Evolutionary conservation across 1,139 yeast genomes (phyloP).

Genomic region (Yamadazyma friedrichii): DNA sequence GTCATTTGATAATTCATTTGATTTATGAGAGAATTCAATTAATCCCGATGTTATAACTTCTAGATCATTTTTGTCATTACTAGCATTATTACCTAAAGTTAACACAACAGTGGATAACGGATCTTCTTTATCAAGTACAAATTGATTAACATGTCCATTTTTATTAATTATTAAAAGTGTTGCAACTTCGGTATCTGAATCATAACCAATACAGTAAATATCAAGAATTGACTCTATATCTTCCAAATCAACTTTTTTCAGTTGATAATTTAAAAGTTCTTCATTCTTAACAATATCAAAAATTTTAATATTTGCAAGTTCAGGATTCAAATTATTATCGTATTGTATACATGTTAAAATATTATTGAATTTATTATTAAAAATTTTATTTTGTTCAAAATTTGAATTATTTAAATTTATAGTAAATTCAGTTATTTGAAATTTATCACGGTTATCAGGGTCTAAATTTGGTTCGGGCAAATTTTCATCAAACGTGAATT

Average conservation of each 20-base stretch:
- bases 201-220: conserved; percentile 12
- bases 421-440: neutral
- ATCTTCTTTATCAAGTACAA: conserved; percentile 15
- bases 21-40: conserved; percentile 17
- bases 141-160: conserved; percentile 12
- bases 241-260: conserved; percentile 8
- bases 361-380: conserved; percentile 11
- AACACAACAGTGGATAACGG: conserved; percentile 9
- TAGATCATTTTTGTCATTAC: neutral
- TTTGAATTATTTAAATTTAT: neutral
- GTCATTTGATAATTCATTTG: conserved; percentile 7
- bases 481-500: conserved; percentile 7
- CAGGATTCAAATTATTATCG: conserved; percentile 5
- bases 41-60: conserved; percentile 13
- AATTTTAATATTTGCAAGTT: conserved; percentile 6
- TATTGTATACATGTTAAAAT: conserved; percentile 8
- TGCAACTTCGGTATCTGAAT: conserved; percentile 6
- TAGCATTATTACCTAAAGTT: neutral
- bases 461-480: conserved; percentile 10
- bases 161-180: conserved; percentile 13
- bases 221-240: conserved; percentile 7
- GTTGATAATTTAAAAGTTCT: conserved; percentile 2
- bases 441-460: neutral
- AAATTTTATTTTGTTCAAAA: conserved; percentile 7
- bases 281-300: conserved; percentile 3